Base-by-base conservation (phyloP, 176 grass and related monocot genomes). In the Puccinellia tenuiflora region DNA sequence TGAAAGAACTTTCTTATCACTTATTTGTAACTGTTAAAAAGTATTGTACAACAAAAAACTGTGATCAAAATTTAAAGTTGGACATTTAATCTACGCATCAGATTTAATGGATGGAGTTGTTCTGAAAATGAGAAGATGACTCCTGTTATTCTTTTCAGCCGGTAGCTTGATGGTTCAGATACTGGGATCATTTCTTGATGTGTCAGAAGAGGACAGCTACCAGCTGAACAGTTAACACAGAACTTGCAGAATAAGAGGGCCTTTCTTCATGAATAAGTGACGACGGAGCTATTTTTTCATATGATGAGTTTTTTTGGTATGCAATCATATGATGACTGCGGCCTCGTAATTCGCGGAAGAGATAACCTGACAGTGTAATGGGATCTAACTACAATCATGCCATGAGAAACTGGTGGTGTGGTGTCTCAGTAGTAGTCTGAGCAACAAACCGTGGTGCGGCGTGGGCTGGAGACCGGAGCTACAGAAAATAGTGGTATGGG, bases 161-260 rank as follows among this genome's bases (percentile, higher is more conserved):
- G 89, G 89, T 62, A 81, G 81, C 70, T 86, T 91, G 85, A 87
- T 84, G 57, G 89, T 87, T 84, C 89, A 90, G 51, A 62, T 90
- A 83, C 11, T 84, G 34, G 85, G 81, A 64, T 84, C 81, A 31
- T 76, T 84, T 50, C 51, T 81, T 5, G 60, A 80, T 59, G 51
- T 67, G 25, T 84, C 81, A 55, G 55, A 30, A 68, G 38, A 52
- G 48, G 61, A 83, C 68, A 80, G 52, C 62, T 80, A 70, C 43
- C 69, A 87, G 69, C 59, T 86, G 74, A 79, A 15, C 79, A 90
- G 17, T 22, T 86, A 76, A 70, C 53, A 17, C 3, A 72, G 7
- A 82, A n/a, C 38, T 54, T 45, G 18, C 17, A 74, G 74, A 34
- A 22, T 9, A n/a, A 65, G 59, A 35, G 31, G 4, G 4, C 42